These are phyloP conservation scores for Geotrichum armillariae DNA, from an alignment of 1,139 yeast genomes.

Conservation along the genomic window DNA sequence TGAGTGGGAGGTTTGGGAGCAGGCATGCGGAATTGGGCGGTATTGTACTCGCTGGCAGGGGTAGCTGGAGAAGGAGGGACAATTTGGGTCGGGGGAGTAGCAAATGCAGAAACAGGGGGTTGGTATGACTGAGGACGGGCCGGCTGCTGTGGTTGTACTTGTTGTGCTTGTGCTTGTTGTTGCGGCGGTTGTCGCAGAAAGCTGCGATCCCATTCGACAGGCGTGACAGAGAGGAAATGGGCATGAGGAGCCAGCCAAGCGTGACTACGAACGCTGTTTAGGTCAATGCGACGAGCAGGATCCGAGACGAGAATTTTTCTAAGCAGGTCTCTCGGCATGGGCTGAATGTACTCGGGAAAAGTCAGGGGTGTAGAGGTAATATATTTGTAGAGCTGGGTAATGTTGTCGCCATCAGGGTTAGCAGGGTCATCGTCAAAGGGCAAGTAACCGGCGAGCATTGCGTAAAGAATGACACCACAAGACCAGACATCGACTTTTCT, in stretches of 20 bases:
- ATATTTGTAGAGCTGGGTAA: conserved; percentile 85
- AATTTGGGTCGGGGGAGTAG: conserved; percentile 19
- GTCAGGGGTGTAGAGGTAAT: conserved; percentile 90
- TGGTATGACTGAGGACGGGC: conserved; percentile 21
- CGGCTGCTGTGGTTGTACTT: conserved; percentile 15
- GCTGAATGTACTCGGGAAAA: conserved; percentile 91
- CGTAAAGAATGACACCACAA: conserved; percentile 90
- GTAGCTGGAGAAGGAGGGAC: conserved; percentile 15
- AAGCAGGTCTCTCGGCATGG: conserved; percentile 86
- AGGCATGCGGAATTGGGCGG: conserved; percentile 6
- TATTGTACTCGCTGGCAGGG: conserved; percentile 17
- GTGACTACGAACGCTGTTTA: conserved; percentile 73
- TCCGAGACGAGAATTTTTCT: conserved; percentile 83
- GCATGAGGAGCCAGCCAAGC: conserved; percentile 86
- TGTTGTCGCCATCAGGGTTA: conserved; percentile 95
- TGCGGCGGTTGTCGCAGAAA: conserved; percentile 24
- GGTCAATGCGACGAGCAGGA: conserved; percentile 73
- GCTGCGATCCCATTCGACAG: conserved; percentile 78
- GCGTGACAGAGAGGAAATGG: conserved; percentile 77
- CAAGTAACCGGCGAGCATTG: conserved; percentile 95
- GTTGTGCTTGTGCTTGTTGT: conserved; percentile 4
- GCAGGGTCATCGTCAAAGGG: conserved; percentile 98
- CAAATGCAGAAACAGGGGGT: conserved; percentile 16
- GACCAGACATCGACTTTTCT: conserved; percentile 97
- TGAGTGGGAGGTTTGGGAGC: conserved; percentile 10